Conservation (phyloP, 306 rosid genomes). For the Vachellia pachyceras region DNA sequence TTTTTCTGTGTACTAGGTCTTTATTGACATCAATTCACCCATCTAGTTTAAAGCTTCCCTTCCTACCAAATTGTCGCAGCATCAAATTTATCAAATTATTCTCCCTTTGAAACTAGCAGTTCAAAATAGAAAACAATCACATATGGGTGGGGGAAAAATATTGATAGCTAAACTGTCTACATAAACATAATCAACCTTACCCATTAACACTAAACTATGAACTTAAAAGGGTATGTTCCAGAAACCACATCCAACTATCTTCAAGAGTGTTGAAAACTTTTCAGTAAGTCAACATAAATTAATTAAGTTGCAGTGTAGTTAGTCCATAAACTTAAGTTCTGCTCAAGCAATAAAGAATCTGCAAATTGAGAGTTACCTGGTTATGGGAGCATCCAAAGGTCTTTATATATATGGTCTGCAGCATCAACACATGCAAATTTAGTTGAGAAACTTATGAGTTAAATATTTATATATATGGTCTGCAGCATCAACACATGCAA, state of each 20-base stretch:
- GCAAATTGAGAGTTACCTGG: constrained; percentile 54
- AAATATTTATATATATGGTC: too few species aligned
- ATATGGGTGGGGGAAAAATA: neutral
- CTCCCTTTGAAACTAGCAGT: neutral
- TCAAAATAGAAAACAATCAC: neutral
- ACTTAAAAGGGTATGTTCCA: neutral
- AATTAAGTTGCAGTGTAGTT: neutral
- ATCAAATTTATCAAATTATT: neutral
- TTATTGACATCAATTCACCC: neutral
- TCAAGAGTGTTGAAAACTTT: neutral
- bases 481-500: too few species aligned
- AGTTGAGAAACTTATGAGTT: neutral
- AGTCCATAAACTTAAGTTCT: neutral
- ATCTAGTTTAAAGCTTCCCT: neutral
- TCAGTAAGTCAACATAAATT: neutral
- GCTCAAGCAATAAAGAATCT: neutral
- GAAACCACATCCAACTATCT: neutral
- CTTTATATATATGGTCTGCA: constrained; percentile 79
- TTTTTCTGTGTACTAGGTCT: too few species aligned
- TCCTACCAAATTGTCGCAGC: neutral
- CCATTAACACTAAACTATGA: neutral
- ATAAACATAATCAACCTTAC: neutral
- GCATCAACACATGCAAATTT: neutral
- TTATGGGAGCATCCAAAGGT: constrained; percentile 97
- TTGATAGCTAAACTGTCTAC: neutral